Evolutionary conservation across 495 filamentous ascomycete genomes (phyloP).

Genomic region (Daldinia caldariorum): DNA sequence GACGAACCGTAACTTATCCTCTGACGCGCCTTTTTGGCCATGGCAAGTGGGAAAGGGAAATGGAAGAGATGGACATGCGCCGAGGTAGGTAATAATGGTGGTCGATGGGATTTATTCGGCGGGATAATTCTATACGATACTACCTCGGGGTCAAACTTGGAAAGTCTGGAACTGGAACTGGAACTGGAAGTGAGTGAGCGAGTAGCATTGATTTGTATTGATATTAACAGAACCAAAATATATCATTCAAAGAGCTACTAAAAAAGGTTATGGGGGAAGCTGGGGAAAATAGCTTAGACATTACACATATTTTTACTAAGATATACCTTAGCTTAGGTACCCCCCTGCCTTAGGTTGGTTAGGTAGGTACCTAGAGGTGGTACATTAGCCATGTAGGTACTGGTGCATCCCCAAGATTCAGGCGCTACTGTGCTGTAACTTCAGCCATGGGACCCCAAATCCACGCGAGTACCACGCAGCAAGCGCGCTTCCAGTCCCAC

Average conservation of each 20-base stretch:
- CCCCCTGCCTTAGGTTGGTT: too few relatives aligned
- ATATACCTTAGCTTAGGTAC: too few relatives aligned
- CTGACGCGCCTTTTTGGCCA: constrained; percentile 72
- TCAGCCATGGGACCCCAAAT: background rate
- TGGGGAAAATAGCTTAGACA: constrained; percentile 7
- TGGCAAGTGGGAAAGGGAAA: constrained; percentile 47
- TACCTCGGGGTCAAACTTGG: constrained; percentile 13
- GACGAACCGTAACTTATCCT: constrained; percentile 73
- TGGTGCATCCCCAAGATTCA: constrained; percentile 1
- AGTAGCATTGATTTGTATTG: constrained; percentile 9
- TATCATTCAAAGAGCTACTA: background rate
- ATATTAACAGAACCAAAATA: background rate
- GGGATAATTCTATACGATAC: constrained; percentile 28
- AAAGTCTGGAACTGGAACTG: too few relatives aligned
- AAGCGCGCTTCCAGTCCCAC: constrained; percentile 5
- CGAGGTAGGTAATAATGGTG: constrained; percentile 4
- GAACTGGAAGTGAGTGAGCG: background rate
- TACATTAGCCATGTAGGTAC: background rate
- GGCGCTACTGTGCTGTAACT: constrained; percentile 16
- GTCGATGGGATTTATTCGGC: background rate
- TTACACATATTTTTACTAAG: background rate
- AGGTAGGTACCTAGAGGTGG: too few relatives aligned
- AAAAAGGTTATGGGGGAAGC: background rate
- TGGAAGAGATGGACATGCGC: constrained; percentile 51
- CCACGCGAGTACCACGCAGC: constrained; percentile 15